Conservation (phyloP, 2,329 filamentous ascomycete genomes). For the Colletotrichum sublineola region DNA sequence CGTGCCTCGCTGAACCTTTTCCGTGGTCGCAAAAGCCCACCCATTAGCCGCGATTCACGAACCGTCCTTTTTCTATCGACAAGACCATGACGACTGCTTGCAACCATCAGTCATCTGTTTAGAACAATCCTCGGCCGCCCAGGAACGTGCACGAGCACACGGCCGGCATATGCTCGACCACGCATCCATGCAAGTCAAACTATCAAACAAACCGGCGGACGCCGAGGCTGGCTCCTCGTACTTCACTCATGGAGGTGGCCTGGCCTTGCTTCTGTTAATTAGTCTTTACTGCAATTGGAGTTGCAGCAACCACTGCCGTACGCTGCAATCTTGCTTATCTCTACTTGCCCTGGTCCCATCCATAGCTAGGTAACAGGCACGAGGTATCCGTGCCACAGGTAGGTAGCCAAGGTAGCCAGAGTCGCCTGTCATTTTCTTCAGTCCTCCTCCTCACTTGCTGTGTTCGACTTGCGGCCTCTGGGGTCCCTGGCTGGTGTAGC, state of each 20-base stretch:
- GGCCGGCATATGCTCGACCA: conserved; percentile 13
- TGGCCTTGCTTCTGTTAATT: conserved; percentile 4
- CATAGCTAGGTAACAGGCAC: too few species aligned
- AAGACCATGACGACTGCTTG: conserved; percentile 10
- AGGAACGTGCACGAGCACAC: conserved; percentile 20
- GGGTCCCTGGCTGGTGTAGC: conserved; percentile 12
- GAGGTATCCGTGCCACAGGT: too few species aligned
- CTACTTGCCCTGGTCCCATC: conserved; percentile 14
- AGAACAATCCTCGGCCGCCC: neutral
- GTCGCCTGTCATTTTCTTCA: conserved; percentile 26
- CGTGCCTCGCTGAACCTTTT: conserved; percentile 2
- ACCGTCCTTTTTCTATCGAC: neutral
- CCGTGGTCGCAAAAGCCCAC: conserved; percentile 8
- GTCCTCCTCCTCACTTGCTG: neutral
- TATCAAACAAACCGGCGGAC: conserved; percentile 22
- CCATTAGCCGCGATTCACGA: neutral
- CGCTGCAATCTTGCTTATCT: conserved; percentile 23
- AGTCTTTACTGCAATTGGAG: conserved; percentile 1
- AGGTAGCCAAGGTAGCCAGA: neutral
- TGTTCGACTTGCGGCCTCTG: neutral
- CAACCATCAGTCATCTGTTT: conserved; percentile 14
- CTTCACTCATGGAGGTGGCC: conserved; percentile 8
- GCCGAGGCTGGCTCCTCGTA: conserved; percentile 36
- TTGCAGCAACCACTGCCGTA: conserved; percentile 21
- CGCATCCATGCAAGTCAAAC: conserved; percentile 27